These are phyloP conservation scores for Pythium graminicola DNA, from an alignment of 352 stramenopile species.

Conservation along the genomic window DNA sequence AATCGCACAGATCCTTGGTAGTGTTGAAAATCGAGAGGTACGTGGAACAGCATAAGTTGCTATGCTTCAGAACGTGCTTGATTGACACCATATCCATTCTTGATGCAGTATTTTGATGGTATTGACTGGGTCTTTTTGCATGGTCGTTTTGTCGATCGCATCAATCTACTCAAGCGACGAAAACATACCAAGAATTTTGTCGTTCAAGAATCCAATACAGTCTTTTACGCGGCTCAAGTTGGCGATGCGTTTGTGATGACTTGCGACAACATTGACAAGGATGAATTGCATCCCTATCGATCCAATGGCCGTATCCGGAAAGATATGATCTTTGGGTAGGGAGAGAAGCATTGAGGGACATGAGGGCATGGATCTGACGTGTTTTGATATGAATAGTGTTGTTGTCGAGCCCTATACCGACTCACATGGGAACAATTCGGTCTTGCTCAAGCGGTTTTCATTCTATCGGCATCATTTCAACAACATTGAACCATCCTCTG, in stretches of 20 bases:
- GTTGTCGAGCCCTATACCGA: conserved; percentile 35
- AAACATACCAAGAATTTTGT: conserved; percentile 59
- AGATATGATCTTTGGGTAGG: conserved; percentile 58
- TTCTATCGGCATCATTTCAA: conserved; percentile 62
- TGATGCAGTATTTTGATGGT: conserved; percentile 61
- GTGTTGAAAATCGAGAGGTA: conserved; percentile 48
- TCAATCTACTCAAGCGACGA: conserved; percentile 42
- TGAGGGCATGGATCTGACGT: not conserved
- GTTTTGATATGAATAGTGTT: conserved; percentile 1
- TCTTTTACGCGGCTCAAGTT: too few relatives aligned
- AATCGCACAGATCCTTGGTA: conserved; percentile 46
- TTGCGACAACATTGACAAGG: conserved; percentile 72
- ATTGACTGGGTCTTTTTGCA: conserved; percentile 47
- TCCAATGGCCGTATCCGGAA: conserved; percentile 64
- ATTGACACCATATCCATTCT: too few relatives aligned
- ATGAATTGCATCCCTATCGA: conserved; percentile 71
- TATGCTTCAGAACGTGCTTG: too few relatives aligned
- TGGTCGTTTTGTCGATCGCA: conserved; percentile 50
- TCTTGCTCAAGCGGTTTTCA: conserved; percentile 64
- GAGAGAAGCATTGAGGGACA: too few relatives aligned
- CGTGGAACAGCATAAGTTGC: conserved; percentile 44
- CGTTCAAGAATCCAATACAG: too few relatives aligned
- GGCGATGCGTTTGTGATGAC: conserved; percentile 58
- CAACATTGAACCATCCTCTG: conserved; percentile 28
- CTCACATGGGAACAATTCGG: conserved; percentile 24